Percentiles rank a stretch among this genome's conserved stretches.
phyloP scores from a whole-genome alignment of 1,284 basidiomycete genomes.

The Termitomyces sp. region DNA sequence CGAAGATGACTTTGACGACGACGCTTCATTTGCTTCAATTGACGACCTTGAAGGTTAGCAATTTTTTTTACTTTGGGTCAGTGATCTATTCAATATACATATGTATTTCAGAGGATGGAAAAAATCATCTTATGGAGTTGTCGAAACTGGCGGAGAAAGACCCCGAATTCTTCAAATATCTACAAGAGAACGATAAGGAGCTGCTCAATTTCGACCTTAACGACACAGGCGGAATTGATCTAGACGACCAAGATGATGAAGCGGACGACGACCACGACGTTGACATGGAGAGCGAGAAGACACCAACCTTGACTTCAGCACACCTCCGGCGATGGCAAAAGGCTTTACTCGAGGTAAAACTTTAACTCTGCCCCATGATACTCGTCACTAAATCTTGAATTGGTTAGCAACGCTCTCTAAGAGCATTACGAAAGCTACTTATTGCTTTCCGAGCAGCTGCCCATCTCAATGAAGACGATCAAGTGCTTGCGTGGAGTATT shows the following conservation, averaged over 20 bases:
- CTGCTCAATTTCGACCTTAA: conserved; percentile 74
- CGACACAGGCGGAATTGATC: conserved; percentile 39
- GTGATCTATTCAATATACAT: no score
- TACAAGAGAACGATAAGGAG: conserved; percentile 92
- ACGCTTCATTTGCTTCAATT: conserved; percentile 69
- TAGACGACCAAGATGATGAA: conserved; percentile 42
- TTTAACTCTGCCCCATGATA: background rate
- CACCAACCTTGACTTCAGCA: conserved; percentile 69
- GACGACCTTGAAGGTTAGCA: conserved; percentile 68
- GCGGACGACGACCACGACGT: conserved; percentile 29
- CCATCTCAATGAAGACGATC: conserved; percentile 84
- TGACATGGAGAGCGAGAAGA: conserved; percentile 38
- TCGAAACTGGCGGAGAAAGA: conserved; percentile 91
- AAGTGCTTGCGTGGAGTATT: conserved; percentile 74
- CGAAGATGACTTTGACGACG: conserved; percentile 45
- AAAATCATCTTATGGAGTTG: conserved; percentile 75
- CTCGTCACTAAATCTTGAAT: background rate
- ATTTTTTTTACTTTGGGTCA: background rate
- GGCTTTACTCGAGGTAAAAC: conserved; percentile 78
- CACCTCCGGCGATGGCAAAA: conserved; percentile 86
- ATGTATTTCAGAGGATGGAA: conserved; percentile 69
- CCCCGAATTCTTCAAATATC: conserved; percentile 97
- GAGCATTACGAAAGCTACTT: conserved; percentile 80
- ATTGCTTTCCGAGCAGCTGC: conserved; percentile 87
- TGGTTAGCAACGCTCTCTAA: conserved; percentile 77